Evolutionary conservation across 1,284 basidiomycete species (phyloP).

Genomic region (Meira nashicola): DNA sequence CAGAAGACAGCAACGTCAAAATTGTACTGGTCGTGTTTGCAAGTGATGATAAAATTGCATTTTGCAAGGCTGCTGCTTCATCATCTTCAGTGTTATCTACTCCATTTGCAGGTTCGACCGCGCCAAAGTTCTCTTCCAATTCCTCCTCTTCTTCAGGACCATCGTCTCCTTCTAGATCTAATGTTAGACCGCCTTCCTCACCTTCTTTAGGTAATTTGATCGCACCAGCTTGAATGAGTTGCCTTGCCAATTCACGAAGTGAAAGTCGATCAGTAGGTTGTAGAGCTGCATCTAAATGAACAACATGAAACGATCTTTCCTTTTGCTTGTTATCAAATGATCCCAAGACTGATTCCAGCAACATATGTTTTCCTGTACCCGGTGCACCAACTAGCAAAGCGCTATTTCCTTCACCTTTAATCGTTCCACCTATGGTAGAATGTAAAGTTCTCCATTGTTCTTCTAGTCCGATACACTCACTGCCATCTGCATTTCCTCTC

Average conservation of each 20-base stretch:
- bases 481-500: conserved; percentile 5
- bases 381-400: conserved; percentile 38
- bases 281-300: conserved; percentile 30
- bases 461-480: conserved; percentile 21
- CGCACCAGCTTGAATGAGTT: conserved; percentile 43
- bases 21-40: conserved; percentile 29
- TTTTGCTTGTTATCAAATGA: conserved; percentile 7
- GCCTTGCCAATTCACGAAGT: conserved; percentile 45
- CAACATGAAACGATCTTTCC: conserved; percentile 25
- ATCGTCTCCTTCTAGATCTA: background rate
- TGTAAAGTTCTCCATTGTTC: conserved; percentile 1
- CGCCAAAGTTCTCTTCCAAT: background rate
- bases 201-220: conserved; percentile 19
- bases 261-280: conserved; percentile 43
- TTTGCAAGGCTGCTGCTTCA: conserved; percentile 11
- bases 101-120: background rate
- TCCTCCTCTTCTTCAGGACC: conserved; percentile 1
- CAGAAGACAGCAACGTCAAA: conserved; percentile 38
- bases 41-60: conserved; percentile 18
- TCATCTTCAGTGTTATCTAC: conserved; percentile 10
- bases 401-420: conserved; percentile 45
- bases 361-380: conserved; percentile 36
- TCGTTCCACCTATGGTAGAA: conserved; percentile 12
- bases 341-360: conserved; percentile 37
- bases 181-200: conserved; percentile 5